A percentile compares a stretch with the other conserved stretches of the same genome.
Evolutionary conservation across 2,329 filamentous ascomycete species (phyloP).

Genomic region (Fusarium continuum): DNA sequence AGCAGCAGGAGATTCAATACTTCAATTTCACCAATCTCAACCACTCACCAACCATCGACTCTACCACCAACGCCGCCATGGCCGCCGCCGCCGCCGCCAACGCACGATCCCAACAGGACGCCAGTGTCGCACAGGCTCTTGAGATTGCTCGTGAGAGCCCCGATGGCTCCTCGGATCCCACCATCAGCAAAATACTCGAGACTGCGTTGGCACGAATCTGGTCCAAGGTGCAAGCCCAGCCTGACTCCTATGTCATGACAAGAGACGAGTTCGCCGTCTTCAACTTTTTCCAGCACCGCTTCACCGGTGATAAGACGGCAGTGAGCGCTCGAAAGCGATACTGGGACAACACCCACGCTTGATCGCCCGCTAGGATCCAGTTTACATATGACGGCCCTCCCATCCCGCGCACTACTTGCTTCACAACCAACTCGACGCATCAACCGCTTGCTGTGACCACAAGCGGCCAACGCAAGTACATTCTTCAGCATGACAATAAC

Average conservation of each 20-base stretch:
- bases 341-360: slow-evolving; percentile 59
- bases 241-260: slow-evolving; percentile 76
- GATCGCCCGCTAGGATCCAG: slow-evolving; percentile 27
- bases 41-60: slow-evolving; percentile 23
- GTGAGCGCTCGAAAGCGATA: slow-evolving; percentile 60
- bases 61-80: slow-evolving; percentile 30
- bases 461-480: neutral
- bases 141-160: slow-evolving; percentile 79
- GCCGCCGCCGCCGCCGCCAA: slow-evolving; percentile 30
- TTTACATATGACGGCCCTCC: slow-evolving; percentile 9
- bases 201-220: slow-evolving; percentile 71
- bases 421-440: neutral
- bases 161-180: slow-evolving; percentile 70
- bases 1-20: slow-evolving; percentile 36
- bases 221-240: slow-evolving; percentile 70
- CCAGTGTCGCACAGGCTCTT: slow-evolving; percentile 71
- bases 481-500: neutral
- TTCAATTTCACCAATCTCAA: slow-evolving; percentile 32
- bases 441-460: neutral
- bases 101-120: slow-evolving; percentile 42
- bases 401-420: slow-evolving; percentile 1
- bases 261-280: slow-evolving; percentile 85
- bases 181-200: slow-evolving; percentile 72
- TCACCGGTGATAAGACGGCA: slow-evolving; percentile 61
- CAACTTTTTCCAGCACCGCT: slow-evolving; percentile 82